Base-by-base conservation (phyloP, 768 basidiomycete genomes). In the Strobilomyces dryophilus region DNA sequence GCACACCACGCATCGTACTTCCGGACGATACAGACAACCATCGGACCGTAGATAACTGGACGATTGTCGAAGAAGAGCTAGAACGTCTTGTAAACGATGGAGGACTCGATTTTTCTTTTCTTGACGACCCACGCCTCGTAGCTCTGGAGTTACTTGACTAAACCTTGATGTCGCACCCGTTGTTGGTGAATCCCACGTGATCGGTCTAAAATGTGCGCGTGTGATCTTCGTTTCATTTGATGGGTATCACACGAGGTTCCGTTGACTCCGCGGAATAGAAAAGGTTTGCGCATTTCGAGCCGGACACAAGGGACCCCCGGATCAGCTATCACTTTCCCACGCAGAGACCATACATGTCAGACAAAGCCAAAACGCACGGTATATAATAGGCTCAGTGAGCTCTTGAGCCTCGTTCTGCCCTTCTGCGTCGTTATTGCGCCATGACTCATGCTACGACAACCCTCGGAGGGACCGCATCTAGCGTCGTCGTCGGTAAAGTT, bases 391-490 rank as follows among this genome's bases (percentile, higher is more conserved):
- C 21, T 20, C 8, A 6, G 27, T 31, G 26, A 8, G 6, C 35
- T 45, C 37, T 29, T 4, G 35, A 36, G n/a, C 15, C 27, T 18
- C 26, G 10, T 46, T 18, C 29, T 21, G 4, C 18, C 21, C 32
- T 10, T 8, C 15, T 6, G 32, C 18, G 26, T 5, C 34, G 8
- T 17, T 5, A 26, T 32, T 8, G 8, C 36, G 17, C 37, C 31
- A 75, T 75, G 72, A 61, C 60, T 17, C 54, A 46, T 29, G 61
- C 60, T 43, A 72, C 71, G 9, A 63, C 61, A 0, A 68, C 64
- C 17, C 68, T 77, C 12, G 74, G 76, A 20, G 73, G 74, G 9
- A 71, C 73, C 12, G 71, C 73, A 21, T 69, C 71, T 2, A 51
- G 66, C 27, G 26, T 75, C 47, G 60, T 66, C 42, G 70, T 79